A percentile compares a stretch with the other conserved stretches of the same genome.
These are phyloP conservation scores for Cladobotryum mycophilum DNA, from an alignment of 2,329 filamentous ascomycete genomes.

Conservation along the genomic window DNA sequence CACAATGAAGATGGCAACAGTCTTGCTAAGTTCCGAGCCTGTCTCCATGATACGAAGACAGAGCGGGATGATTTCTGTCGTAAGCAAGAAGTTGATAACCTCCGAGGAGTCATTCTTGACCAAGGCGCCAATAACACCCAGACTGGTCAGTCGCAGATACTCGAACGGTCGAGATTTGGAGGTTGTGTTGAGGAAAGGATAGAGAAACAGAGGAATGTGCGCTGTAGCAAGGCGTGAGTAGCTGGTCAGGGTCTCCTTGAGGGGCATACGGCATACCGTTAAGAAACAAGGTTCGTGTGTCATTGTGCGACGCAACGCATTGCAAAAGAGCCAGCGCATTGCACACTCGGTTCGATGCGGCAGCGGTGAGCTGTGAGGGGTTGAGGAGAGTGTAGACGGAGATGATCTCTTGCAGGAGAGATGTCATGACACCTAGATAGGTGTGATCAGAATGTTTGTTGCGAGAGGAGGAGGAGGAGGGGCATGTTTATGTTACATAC, in stretches of 20 bases:
- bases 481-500: conserved; percentile 45
- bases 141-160: conserved; percentile 89
- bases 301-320: conserved; percentile 95
- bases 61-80: conserved; percentile 95
- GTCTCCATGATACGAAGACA: conserved; percentile 99
- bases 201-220: conserved; percentile 94
- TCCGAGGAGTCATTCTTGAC: conserved; percentile 99
- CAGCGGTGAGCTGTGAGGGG: conserved; percentile 91
- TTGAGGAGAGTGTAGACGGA: conserved; percentile 96
- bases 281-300: conserved; percentile 87
- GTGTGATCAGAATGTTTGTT: neutral
- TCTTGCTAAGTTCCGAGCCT: conserved; percentile 95
- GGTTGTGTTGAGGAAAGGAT: conserved; percentile 97
- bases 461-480: neutral
- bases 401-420: conserved; percentile 94
- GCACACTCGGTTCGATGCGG: conserved; percentile 95
- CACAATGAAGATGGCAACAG: conserved; percentile 98
- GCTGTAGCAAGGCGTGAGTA: conserved; percentile 44
- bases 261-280: conserved; percentile 58
- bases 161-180: conserved; percentile 97
- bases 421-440: conserved; percentile 88
- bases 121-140: conserved; percentile 92
- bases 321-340: conserved; percentile 93
- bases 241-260: neutral
- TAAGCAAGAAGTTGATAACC: conserved; percentile 97